Evolutionary conservation across 2,329 filamentous ascomycete genomes (phyloP).

Genomic region (Trichoderma simmonsii): DNA sequence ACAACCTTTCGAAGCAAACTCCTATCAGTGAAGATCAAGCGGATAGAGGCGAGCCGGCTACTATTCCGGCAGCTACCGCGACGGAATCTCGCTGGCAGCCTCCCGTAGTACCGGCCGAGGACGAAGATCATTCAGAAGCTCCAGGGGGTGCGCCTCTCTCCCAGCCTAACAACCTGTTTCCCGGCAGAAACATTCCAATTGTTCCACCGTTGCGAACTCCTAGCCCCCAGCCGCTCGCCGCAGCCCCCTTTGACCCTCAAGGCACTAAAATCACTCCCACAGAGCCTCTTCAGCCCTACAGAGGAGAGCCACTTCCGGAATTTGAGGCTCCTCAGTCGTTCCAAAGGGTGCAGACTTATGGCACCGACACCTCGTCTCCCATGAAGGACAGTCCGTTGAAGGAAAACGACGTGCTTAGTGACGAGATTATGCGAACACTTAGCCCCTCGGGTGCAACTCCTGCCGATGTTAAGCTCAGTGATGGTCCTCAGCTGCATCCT

Average conservation of each 20-base stretch:
- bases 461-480: conserved; percentile 19
- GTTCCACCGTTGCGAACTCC: conserved; percentile 35
- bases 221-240: conserved; percentile 26
- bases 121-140: neutral
- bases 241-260: neutral
- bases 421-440: conserved; percentile 72
- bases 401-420: conserved; percentile 67
- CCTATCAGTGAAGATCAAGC: neutral
- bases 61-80: neutral
- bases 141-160: neutral
- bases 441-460: conserved; percentile 43
- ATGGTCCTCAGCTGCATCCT: conserved; percentile 22
- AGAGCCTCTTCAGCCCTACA: conserved; percentile 45
- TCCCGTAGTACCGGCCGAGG: neutral
- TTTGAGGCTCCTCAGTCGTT: conserved; percentile 35
- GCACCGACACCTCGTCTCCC: conserved; percentile 47
- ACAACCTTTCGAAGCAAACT: neutral
- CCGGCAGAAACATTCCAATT: conserved; percentile 25
- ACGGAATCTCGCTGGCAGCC: neutral
- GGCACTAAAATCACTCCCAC: conserved; percentile 38
- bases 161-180: conserved; percentile 3
- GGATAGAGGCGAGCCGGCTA: neutral
- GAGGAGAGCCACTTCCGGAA: conserved; percentile 35
- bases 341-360: conserved; percentile 44
- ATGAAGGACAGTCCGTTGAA: conserved; percentile 64